Base-by-base conservation (phyloP, 495 filamentous ascomycete species). In the Penicillium paradoxum region DNA sequence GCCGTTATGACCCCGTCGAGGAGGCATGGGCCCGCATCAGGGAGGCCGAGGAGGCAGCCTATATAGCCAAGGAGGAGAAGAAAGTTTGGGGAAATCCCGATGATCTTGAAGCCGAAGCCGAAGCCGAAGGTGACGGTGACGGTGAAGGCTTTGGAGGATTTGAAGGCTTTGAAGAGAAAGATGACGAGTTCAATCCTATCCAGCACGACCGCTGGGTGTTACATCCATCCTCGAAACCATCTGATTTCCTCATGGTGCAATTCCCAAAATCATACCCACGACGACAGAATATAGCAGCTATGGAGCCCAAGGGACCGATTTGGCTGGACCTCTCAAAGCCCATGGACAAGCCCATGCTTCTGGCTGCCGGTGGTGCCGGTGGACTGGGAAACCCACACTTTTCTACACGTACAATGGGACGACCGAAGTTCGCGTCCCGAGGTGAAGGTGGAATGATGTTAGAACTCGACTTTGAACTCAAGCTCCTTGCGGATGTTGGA, bases 371-470 rank as follows among this genome's bases (percentile, higher is more conserved):
- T 17, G 90, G 89, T 13, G 80, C 89, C 39, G 95, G 95, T 10
- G 93, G 93, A 0, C 70, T 96, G 32, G 93, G 93, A 1, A 98
- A 98, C 60, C 90, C 93, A 13, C 90, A 97, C 62, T 98, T 96
- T 60, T 79, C 86, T 7, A 84, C 87, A 0, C 85, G 80, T 39
- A 72, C 81, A 7, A 79, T 79, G 18, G 78, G 80, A 1, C 77
- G 84, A 42, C 95, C 93, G 1, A 86, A 89, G 56, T 93, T 91
- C 66, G 95, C 92, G 7, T 95, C 90, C 1, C 85, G 84, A 57
- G 93, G 93, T 15, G 89, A 93, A 57, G 73, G 76, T 30, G 89
- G 89, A 40, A 82, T 89, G 66, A 83, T 79, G 21, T 70, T 98
- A 51, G 81, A 84, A 27, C 71, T 98, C 11, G 88, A 95, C 57